Evolutionary conservation across 305 asterid species (phyloP), one percentile per base, ranked within the genome.

Genomic region (Ilex paraguariensis): DNA sequence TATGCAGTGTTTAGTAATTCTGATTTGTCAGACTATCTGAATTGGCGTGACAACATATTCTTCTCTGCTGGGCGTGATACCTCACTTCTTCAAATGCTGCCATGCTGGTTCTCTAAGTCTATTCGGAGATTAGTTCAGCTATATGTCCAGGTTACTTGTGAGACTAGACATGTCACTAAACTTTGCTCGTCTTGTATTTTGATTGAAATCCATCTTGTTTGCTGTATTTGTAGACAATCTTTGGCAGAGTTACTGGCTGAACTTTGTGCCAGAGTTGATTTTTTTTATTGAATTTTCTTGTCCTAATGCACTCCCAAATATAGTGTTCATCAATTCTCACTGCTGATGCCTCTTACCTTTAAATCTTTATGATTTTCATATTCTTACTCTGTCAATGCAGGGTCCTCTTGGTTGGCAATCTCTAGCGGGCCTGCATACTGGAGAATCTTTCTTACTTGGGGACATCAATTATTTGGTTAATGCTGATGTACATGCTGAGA

Each of bases 331-430:
- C 42, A 36, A 36, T 36, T 36, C 42, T 4, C 6, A 36, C 6
- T 36, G 42, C 7, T 8, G 42, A 36, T 36, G 53, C 16, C 16
- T 49, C 53, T 49, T 11, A 49, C 12, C 53, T 49, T 49, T 49
- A n/a, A 36, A 11, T 49, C 53, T 49, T 49, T 49, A 12, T 49
- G 53, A 7, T 49, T 12, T 49, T 3, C 13, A 7, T 49, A 7
- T 49, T 49, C 11, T 12, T 49, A 3, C 33, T 61, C 60, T 69
- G 68, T 76, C 68, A 57, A 63, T 65, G 77, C 80, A 93, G 99
- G 97, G 96, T 8, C 97, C 97, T 66, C 83, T 90, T 71, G 89
- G 91, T 59, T 94, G 99, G 95, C 96, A 84, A 62, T 77, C 98
- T 14, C 60, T 87, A 69, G 87, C 91, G 61, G 89, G 83, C 63